phyloP scores from a whole-genome alignment of 768 basidiomycete species.

The Macrolepiota albuminosa region DNA sequence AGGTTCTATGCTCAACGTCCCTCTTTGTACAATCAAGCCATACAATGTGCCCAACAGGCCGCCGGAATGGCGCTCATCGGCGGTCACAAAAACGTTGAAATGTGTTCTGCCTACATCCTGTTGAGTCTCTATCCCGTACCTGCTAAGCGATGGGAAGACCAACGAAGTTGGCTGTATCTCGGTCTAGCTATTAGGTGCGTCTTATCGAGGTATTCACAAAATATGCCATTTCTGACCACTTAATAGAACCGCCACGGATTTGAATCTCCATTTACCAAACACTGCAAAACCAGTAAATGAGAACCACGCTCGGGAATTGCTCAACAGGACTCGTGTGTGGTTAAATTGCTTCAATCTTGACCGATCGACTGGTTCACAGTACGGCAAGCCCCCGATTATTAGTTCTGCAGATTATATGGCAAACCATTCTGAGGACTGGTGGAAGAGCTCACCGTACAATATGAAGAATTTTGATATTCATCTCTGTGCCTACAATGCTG shows the following conservation, averaged over 20 bases:
- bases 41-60: constrained; percentile 72
- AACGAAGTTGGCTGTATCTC: constrained; percentile 85
- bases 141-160: constrained; percentile 80
- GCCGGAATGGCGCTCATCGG: constrained; percentile 74
- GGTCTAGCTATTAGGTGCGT: constrained; percentile 81
- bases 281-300: constrained; percentile 75
- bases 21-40: constrained; percentile 62
- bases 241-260: constrained; percentile 78
- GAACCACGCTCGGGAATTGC: constrained; percentile 76
- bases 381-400: constrained; percentile 84
- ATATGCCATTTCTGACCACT: constrained; percentile 1
- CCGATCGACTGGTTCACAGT: constrained; percentile 82
- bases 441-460: constrained; percentile 62
- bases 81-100: constrained; percentile 79
- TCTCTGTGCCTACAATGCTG: constrained; percentile 70
- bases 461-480: constrained; percentile 78
- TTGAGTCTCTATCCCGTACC: constrained; percentile 76
- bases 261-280: constrained; percentile 80
- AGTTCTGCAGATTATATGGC: constrained; percentile 73
- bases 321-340: constrained; percentile 90
- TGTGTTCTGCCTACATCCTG: constrained; percentile 78
- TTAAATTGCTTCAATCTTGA: constrained; percentile 89
- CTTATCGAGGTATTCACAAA: background rate
- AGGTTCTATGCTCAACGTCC: constrained; percentile 71
- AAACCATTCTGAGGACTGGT: constrained; percentile 66